Evolutionary conservation across 1,284 basidiomycete species (phyloP).

Genomic region (Ceratobasidium theobromae): DNA sequence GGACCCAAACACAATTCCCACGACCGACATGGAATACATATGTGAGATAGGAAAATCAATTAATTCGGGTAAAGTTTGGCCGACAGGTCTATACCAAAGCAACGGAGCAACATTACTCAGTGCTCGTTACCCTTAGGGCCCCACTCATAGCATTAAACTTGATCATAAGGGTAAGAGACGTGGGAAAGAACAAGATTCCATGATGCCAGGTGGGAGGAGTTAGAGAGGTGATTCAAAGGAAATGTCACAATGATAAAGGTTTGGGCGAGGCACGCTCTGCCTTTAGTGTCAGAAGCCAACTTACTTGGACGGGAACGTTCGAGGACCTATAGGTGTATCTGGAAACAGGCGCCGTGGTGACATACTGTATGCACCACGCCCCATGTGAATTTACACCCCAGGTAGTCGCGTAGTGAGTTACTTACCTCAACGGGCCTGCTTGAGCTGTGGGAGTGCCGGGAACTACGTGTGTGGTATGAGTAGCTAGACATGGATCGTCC

Average conservation of each 20-base stretch:
- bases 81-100: conserved; percentile 13
- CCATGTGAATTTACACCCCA: not conserved
- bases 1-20: not conserved
- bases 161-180: conserved; percentile 22
- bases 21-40: not conserved
- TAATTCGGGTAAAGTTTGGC: not conserved
- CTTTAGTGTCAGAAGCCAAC: not conserved
- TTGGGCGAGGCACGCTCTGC: not conserved
- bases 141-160: conserved; percentile 22
- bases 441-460: conserved; percentile 27
- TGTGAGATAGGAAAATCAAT: not conserved
- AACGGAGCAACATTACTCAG: conserved; percentile 2
- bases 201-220: not conserved
- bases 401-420: not conserved
- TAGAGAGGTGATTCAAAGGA: not conserved
- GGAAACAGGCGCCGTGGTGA: conserved; percentile 21
- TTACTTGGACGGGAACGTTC: conserved; percentile 18
- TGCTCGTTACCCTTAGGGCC: conserved; percentile 8
- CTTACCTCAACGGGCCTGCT: conserved; percentile 25
- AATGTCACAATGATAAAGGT: not conserved
- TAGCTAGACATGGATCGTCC: conserved; percentile 22
- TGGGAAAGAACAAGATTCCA: conserved; percentile 3
- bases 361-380: conserved; percentile 6
- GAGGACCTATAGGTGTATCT: conserved; percentile 14
- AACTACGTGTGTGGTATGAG: conserved; percentile 15